Percentiles rank a stretch among this genome's conserved stretches.
Evolutionary conservation across 805 yeast genomes (phyloP).

Genomic region (Blastobotrys parvus): DNA sequence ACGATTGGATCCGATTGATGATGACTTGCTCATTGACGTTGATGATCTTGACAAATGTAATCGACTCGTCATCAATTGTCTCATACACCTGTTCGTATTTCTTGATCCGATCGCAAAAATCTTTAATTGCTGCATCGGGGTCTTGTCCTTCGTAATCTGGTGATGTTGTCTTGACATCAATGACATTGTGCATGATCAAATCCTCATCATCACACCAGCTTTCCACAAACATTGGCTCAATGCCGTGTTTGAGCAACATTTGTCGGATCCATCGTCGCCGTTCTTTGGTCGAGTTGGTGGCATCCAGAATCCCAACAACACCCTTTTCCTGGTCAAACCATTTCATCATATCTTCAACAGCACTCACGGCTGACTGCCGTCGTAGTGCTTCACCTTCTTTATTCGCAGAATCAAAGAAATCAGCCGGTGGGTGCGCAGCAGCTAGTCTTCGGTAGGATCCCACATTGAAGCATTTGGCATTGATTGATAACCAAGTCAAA

Average conservation of each 20-base stretch:
- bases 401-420: slow-evolving; percentile 65
- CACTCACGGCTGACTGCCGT: slow-evolving; percentile 59
- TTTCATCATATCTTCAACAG: slow-evolving; percentile 69
- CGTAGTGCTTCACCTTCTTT: slow-evolving; percentile 56
- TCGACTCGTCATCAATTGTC: slow-evolving; percentile 50
- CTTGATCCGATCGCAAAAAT: slow-evolving; percentile 64
- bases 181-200: slow-evolving; percentile 66
- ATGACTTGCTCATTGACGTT: slow-evolving; percentile 85
- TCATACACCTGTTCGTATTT: slow-evolving; percentile 70
- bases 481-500: slow-evolving; percentile 83
- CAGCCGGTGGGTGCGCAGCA: slow-evolving; percentile 60
- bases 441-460: slow-evolving; percentile 71
- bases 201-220: slow-evolving; percentile 83
- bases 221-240: slow-evolving; percentile 89
- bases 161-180: slow-evolving; percentile 79
- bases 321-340: slow-evolving; percentile 82
- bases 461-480: slow-evolving; percentile 81
- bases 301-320: slow-evolving; percentile 88
- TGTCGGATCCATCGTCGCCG: slow-evolving; percentile 58
- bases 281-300: slow-evolving; percentile 75
- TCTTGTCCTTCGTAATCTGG: slow-evolving; percentile 71
- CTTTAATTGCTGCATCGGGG: slow-evolving; percentile 62
- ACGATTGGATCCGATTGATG: slow-evolving; percentile 78
- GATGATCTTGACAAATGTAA: slow-evolving; percentile 80
- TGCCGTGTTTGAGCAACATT: slow-evolving; percentile 37